phyloP scores from a whole-genome alignment of 2,329 filamentous ascomycete genomes.

The Ophiognomonia clavigignenti-juglandacearum region DNA sequence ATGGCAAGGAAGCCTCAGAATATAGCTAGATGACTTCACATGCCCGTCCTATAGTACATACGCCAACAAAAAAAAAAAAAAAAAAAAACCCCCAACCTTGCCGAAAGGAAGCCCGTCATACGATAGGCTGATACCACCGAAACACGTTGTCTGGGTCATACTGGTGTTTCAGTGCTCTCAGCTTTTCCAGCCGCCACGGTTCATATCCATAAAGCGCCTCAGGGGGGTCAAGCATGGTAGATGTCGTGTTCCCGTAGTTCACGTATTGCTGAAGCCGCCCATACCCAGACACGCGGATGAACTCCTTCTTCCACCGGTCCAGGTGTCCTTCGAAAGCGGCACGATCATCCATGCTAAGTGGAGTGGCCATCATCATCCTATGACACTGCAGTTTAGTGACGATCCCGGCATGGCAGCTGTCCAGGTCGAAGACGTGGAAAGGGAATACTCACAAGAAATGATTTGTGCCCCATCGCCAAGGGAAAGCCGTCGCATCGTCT shows the following conservation, averaged over 20 bases:
- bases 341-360: neutral
- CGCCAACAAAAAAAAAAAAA: no score
- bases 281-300: neutral
- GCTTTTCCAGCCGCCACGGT: neutral
- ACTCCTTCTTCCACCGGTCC: neutral
- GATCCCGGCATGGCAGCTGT: neutral
- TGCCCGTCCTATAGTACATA: no score
- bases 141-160: slow-evolving; percentile 1
- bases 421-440: neutral
- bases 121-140: slow-evolving; percentile 2
- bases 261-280: slow-evolving; percentile 4
- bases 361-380: slow-evolving; percentile 5
- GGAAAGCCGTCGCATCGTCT: neutral
- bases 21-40: no score
- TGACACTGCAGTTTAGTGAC: no score
- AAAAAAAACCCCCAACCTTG: no score
- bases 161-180: neutral
- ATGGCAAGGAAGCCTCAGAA: no score
- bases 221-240: neutral
- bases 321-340: neutral
- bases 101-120: no score
- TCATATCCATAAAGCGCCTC: slow-evolving; percentile 5
- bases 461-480: neutral
- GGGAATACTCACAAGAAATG: neutral
- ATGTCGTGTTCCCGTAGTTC: slow-evolving; percentile 4